Evolutionary conservation across 2,329 filamentous ascomycete genomes (phyloP).

Genomic region (Fusarium duplospermum): DNA sequence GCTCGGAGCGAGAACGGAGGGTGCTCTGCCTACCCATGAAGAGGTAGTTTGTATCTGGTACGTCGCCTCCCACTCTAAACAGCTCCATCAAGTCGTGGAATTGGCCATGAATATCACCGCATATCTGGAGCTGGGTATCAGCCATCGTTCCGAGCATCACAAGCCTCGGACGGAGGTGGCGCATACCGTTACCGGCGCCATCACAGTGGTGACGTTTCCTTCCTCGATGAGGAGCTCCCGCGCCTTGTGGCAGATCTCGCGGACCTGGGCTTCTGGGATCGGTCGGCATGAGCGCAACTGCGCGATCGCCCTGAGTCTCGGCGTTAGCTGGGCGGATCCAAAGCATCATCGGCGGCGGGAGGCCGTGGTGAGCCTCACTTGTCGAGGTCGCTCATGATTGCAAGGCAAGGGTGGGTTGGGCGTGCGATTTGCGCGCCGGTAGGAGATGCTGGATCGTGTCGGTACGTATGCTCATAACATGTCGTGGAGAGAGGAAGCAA

Average conservation of each 20-base stretch:
- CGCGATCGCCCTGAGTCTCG: constrained; percentile 80
- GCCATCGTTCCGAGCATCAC: constrained; percentile 1
- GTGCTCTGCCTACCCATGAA: constrained; percentile 79
- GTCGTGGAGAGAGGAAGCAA: constrained; percentile 20
- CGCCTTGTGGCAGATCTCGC: constrained; percentile 97
- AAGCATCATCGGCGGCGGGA: constrained; percentile 2
- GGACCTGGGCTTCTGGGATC: constrained; percentile 94
- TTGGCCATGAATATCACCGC: constrained; percentile 95
- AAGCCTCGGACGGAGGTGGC: background rate
- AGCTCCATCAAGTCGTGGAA: constrained; percentile 98
- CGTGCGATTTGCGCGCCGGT: constrained; percentile 38
- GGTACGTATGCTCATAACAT: constrained; percentile 41
- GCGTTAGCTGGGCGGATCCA: constrained; percentile 20
- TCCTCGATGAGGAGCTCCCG: constrained; percentile 96
- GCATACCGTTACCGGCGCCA: constrained; percentile 89
- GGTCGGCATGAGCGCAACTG: constrained; percentile 95
- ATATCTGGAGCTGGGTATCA: constrained; percentile 71
- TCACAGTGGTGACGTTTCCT: constrained; percentile 95
- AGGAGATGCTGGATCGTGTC: constrained; percentile 17
- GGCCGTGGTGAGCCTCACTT: constrained; percentile 66
- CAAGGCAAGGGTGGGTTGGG: constrained; percentile 32
- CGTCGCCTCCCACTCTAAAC: constrained; percentile 91
- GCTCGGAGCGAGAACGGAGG: background rate
- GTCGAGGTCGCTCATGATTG: constrained; percentile 90
- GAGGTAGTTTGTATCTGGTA: constrained; percentile 94